Evolutionary conservation across 768 basidiomycete genomes (phyloP).

Genomic region (Agaricus sinodeliciosus): DNA sequence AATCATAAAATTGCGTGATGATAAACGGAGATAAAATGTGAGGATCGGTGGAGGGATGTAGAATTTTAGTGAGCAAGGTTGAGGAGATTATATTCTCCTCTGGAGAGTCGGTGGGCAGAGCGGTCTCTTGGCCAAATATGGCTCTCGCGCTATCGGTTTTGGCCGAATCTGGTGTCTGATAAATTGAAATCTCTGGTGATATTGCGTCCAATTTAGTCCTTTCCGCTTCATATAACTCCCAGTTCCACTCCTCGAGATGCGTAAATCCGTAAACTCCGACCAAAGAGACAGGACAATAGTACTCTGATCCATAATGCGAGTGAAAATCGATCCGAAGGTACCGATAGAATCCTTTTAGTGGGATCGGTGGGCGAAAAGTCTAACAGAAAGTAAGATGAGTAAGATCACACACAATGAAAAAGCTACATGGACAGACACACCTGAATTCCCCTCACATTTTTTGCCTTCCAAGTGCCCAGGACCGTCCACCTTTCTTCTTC

Average conservation of each 20-base stretch:
- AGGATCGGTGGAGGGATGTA: constrained; percentile 12
- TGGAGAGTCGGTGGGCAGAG: not conserved
- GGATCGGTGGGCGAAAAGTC: constrained; percentile 74
- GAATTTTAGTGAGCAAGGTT: not conserved
- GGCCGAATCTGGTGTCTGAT: not conserved
- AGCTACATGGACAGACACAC: constrained; percentile 32
- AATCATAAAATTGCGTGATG: not conserved
- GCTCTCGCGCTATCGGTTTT: not conserved
- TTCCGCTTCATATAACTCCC: constrained; percentile 78
- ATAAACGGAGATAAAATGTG: constrained; percentile 4
- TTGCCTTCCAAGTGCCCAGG: constrained; percentile 78
- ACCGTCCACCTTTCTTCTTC: constrained; percentile 58
- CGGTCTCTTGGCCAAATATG: not conserved
- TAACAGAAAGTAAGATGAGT: constrained; percentile 18
- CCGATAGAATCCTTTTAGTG: constrained; percentile 81
- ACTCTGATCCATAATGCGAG: constrained; percentile 90
- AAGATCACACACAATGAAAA: not conserved
- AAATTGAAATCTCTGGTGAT: constrained; percentile 20
- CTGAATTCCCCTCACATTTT: constrained; percentile 89
- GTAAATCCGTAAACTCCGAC: constrained; percentile 93
- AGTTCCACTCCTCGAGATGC: constrained; percentile 94
- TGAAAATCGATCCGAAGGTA: constrained; percentile 93
- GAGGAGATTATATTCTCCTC: not conserved
- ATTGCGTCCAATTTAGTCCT: constrained; percentile 37
- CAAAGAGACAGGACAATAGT: constrained; percentile 91